Evolutionary conservation across 2,329 filamentous ascomycete genomes (phyloP).

Genomic region (Apiospora phragmitis): DNA sequence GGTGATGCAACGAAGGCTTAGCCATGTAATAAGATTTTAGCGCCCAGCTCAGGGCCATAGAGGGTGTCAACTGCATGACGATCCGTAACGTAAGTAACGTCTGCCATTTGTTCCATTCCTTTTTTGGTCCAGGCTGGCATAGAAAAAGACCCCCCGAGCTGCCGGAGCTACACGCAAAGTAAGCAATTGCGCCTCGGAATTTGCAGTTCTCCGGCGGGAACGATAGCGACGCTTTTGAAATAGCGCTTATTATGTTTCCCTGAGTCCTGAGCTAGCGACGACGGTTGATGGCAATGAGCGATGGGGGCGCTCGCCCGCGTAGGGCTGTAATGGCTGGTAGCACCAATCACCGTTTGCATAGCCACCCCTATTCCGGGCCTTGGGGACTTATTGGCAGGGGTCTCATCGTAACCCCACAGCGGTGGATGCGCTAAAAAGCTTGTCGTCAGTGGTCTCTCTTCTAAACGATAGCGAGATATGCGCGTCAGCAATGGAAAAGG

Average conservation of each 20-base stretch:
- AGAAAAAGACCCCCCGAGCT: background rate
- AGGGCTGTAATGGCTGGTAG: background rate
- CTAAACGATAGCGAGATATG: constrained; percentile 1
- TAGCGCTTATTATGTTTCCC: background rate
- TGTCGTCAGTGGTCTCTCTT: background rate
- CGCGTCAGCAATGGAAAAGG: background rate
- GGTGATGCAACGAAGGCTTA: background rate
- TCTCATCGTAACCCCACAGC: background rate
- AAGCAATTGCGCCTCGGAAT: background rate
- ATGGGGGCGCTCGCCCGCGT: background rate
- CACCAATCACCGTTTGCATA: background rate
- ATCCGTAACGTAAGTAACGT: background rate
- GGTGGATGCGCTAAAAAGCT: background rate
- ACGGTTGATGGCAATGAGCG: background rate
- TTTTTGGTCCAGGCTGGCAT: background rate
- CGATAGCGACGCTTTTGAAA: background rate
- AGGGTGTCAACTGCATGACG: background rate
- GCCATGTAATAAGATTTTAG: background rate
- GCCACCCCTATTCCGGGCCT: background rate
- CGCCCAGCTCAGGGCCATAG: background rate
- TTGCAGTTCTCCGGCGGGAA: background rate
- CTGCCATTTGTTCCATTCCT: background rate
- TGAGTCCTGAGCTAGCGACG: background rate
- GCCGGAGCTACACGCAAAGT: background rate
- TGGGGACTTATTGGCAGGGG: background rate